Base-by-base conservation (phyloP, 202 grass and related monocot species). In the Eragrostis tef region DNA sequence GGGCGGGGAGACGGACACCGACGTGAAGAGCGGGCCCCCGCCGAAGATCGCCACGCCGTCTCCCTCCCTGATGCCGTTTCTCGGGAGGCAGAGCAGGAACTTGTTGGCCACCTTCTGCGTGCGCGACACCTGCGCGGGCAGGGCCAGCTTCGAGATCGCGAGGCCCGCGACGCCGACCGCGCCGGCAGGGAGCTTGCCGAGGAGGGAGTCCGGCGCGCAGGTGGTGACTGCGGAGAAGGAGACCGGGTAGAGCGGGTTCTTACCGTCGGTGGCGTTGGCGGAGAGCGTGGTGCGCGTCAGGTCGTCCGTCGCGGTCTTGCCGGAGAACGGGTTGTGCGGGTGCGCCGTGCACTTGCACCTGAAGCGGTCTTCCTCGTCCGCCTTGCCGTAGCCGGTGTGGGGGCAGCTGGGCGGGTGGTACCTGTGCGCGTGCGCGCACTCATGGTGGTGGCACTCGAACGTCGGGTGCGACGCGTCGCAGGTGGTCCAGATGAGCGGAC, bases 41-140 rank as follows among this genome's bases (percentile, higher is more conserved):
- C 89, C 89, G 64, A 94, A 89, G 67, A 89, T 89, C 0, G 77
- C 88, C 6, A 87, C 85, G 17, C 89, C 92, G 6, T 22, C 9
- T 34, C 60, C 62, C 7, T 22, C 2, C 54, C 54, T 21, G 52
- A 54, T 8, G 16, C n/a, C 53, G n/a, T 13, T 61, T 17, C 78
- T 64, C 4, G 87, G 89, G 49, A 94, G 89, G 85, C 92, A 92
- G 73, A 94, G 73, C 7, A 82, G 81, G 65, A 94, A 90, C 54
- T 71, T 77, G 27, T 50, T 70, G 12, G 77, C n/a, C 5, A 90
- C 77, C 17, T 47, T 66, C 62, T 89, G 76, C 43, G 25, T 15
- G 0, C 70, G 0, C 2, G 87, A 59, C 3, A 86, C 82, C 62
- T 92, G 92, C 11, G 74, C 81, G 1, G 75, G 87, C 7, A 92